Base-by-base conservation (phyloP, 1,284 basidiomycete species). In the Ceratobasidium sp. region DNA sequence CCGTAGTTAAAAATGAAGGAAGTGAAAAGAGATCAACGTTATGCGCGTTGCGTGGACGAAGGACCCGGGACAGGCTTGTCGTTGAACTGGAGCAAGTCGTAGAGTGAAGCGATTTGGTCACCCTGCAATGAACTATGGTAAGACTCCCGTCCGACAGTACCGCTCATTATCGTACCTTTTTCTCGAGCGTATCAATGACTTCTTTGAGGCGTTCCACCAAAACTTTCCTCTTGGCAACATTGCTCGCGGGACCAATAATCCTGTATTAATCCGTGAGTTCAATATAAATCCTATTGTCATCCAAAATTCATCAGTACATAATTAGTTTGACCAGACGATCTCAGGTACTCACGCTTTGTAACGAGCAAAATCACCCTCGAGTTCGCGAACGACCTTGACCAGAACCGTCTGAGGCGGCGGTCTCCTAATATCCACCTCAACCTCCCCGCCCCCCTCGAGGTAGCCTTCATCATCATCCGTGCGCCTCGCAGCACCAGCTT, bases 221-320 rank as follows among this genome's bases (percentile, higher is more conserved):
- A 10, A 93, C 89, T 80, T 94, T 94, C 44, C 96, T 89, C 84
- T 94, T 95, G 23, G 89, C 89, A 1, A 92, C 91, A 82, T 95
- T 92, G 4, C 92, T 93, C 1, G 91, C 91, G 1, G 95, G 91
- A 83, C 96, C 94, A 89, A 97, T 93, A 9, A 90, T 86, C 84
- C 92, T 95, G 86, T 97, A 98, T 86, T 97, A 93, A 79, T 97
- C 95, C 0, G 96, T 93, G 49, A 97, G 88, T 83, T 95, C 94
- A 71, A 92, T 87, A 82, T 97, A 98, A 77, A 97, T 92, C 80
- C 95, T 97, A 82, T 39, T 58, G 44, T 49, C 63, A 69, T 33
- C 28, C 28, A 82, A 76, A 80, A 81, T 55, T 28, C 73, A 51
- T 51, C 40, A 76, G 56, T 56, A 63, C 42, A 18, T 28, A 10